Percentiles rank a stretch among this genome's conserved stretches.
These are phyloP conservation scores for Blastobotrys elegans DNA, from an alignment of 1,139 yeast species.

Conservation along the genomic window DNA sequence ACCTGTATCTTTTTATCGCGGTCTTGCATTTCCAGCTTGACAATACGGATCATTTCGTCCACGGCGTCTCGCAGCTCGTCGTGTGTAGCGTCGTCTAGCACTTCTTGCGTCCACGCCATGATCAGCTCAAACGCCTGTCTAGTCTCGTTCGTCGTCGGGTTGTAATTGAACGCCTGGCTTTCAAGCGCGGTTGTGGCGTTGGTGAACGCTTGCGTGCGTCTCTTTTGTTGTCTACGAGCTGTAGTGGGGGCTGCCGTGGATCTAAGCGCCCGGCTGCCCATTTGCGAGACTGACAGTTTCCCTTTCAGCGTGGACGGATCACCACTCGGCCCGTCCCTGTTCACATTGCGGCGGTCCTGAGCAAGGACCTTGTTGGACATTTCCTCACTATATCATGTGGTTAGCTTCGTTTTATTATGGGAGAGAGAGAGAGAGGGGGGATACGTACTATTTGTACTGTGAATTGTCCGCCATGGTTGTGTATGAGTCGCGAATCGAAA, in stretches of 20 bases:
- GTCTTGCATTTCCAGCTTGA: conserved; percentile 47
- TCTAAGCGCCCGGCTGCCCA: conserved; percentile 52
- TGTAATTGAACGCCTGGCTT: conserved; percentile 31
- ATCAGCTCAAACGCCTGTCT: conserved; percentile 42
- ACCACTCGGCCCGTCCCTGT: conserved; percentile 46
- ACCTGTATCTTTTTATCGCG: conserved; percentile 41
- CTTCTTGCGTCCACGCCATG: conserved; percentile 45
- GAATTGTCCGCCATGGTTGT: conserved; percentile 15
- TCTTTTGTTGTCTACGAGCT: conserved; percentile 11
- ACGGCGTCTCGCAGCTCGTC: conserved; percentile 52
- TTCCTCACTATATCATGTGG: conserved; percentile 23
- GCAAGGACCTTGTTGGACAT: conserved; percentile 71
- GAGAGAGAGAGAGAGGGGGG: too few species aligned
- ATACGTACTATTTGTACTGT: conserved; percentile 18
- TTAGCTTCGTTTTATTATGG: not conserved
- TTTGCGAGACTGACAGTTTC: conserved; percentile 54
- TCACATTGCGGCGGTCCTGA: conserved; percentile 49
- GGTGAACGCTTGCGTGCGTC: conserved; percentile 22
- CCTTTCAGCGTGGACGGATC: conserved; percentile 72
- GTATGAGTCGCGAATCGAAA: too few species aligned
- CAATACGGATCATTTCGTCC: conserved; percentile 57
- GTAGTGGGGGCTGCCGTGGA: conserved; percentile 22
- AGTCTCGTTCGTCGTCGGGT: conserved; percentile 49
- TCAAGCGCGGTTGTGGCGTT: conserved; percentile 5
- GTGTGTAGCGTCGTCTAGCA: conserved; percentile 50